Evolutionary conservation across 2,329 filamentous ascomycete species (phyloP).

Genomic region (Aureobasidium musti): DNA sequence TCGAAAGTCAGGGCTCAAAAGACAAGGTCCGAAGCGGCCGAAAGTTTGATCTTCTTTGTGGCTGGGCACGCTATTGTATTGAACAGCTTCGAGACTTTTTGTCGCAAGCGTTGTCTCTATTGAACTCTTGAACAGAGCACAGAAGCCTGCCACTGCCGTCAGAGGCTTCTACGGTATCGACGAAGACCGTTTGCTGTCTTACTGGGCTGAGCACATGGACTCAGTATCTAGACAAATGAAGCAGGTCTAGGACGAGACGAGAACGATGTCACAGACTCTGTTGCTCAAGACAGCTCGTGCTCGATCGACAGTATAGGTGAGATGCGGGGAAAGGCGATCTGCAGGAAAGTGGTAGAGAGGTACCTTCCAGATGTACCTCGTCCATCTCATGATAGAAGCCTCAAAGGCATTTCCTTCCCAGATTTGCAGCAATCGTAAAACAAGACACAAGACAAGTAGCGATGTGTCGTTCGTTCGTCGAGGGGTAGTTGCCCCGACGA

Average conservation of each 20-base stretch:
- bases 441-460: conserved; percentile 6
- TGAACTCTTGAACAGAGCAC: background rate
- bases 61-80: conserved; percentile 14
- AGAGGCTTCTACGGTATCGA: conserved; percentile 16
- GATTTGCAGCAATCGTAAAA: background rate
- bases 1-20: conserved; percentile 8
- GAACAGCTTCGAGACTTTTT: background rate
- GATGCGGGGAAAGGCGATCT: conserved; percentile 18
- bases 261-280: background rate
- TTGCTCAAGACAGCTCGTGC: background rate
- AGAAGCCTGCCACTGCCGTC: background rate
- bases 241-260: background rate
- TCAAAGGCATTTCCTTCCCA: conserved; percentile 4
- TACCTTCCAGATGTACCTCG: conserved; percentile 13
- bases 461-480: background rate
- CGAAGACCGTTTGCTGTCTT: background rate
- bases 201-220: background rate
- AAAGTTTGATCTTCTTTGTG: conserved; percentile 17
- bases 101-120: conserved; percentile 22
- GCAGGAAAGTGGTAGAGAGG: background rate
- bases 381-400: background rate
- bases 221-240: background rate
- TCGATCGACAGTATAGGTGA: conserved; percentile 6
- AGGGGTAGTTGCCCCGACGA: background rate
- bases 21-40: conserved; percentile 16